Conservation (phyloP, 371 early-diverging fungal species). For the Mucor mucedo region DNA sequence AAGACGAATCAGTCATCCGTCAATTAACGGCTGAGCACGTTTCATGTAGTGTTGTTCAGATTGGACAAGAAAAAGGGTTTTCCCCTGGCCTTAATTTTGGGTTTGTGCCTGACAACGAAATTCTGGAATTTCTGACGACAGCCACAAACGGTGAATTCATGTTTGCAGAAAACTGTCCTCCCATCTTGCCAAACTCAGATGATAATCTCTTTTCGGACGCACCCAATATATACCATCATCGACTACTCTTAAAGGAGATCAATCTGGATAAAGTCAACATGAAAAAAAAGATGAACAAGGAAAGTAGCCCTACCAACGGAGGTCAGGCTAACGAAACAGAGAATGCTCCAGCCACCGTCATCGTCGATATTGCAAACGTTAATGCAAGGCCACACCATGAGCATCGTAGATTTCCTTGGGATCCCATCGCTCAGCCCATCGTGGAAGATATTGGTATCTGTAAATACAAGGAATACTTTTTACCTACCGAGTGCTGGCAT, state of each 20-base stretch:
- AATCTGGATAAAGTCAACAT: conserved; percentile 56
- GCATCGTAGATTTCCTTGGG: conserved; percentile 79
- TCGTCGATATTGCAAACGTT: background rate
- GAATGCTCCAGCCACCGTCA: background rate
- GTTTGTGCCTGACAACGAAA: conserved; percentile 87
- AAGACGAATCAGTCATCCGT: conserved; percentile 57
- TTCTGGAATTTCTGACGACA: conserved; percentile 78
- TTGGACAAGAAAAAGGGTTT: conserved; percentile 74
- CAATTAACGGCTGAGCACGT: conserved; percentile 59
- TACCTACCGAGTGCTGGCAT: conserved; percentile 65
- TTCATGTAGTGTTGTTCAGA: conserved; percentile 79
- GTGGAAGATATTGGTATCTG: conserved; percentile 75
- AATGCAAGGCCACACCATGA: background rate
- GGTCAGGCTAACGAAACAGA: background rate
- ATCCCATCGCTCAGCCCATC: conserved; percentile 71
- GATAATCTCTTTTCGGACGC: conserved; percentile 7
- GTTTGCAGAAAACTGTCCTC: conserved; percentile 73
- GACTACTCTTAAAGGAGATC: conserved; percentile 71
- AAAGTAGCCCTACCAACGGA: conserved; percentile 15
- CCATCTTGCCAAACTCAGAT: background rate
- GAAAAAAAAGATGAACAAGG: conserved; percentile 19
- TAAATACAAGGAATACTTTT: conserved; percentile 78
- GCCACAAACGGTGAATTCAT: conserved; percentile 82
- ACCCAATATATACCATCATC: conserved; percentile 84
- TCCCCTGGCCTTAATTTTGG: conserved; percentile 83